Evolutionary conservation across 1,284 basidiomycete species (phyloP), one percentile per base, ranked within the genome.

Genomic region (Papiliotrema flavescens): DNA sequence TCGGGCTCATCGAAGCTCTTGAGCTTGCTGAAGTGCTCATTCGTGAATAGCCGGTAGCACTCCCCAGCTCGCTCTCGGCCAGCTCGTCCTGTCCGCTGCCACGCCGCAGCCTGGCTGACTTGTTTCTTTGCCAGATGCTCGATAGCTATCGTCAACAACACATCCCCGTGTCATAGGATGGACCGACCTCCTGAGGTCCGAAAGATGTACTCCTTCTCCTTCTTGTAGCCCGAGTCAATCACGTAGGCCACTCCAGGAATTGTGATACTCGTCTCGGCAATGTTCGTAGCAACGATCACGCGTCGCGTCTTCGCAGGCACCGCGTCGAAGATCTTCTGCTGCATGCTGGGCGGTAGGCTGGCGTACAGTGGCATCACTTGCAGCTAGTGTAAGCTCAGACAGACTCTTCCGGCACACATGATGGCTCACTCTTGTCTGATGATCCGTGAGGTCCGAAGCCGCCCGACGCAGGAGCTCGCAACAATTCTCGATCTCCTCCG

Each of bases 221-320:
- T 99, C 67, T 88, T 90, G 74, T 94, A 88, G 0, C 93, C 93
- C 0, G 89, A 87, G 75, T 99, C 95, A 47, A 99, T 87, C 7
- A 99, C 95, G 71, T 91, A 98, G 55, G 85, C 87, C 52, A 98
- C 87, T 1, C 94, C 94, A 4, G 94, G 92, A 66, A 99, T 96
- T 3, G 95, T 98, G 73, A 99, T 90, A 22, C 89, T 92, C 0
- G 96, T 98, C 76, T 98, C 95, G n/a, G 95, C 93, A 50, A 97
- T 92, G 74, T 96, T 97, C 15, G 93, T 97, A 0, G 92, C 88
- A 26, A 98, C 80, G 54, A 98, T 90, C 69, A 94, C 88, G 72
- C 96, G 93, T 46, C 95, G 85, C 1, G 83, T 85, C 49, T 85
- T 81, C 0, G 82, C 70, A 2, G 90, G 85, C 1, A 90, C 80